Evolutionary conservation across 371 early-diverging fungal genomes (phyloP), one percentile per base, ranked within the genome.

Genomic region (Rhizopus stolonifer): DNA sequence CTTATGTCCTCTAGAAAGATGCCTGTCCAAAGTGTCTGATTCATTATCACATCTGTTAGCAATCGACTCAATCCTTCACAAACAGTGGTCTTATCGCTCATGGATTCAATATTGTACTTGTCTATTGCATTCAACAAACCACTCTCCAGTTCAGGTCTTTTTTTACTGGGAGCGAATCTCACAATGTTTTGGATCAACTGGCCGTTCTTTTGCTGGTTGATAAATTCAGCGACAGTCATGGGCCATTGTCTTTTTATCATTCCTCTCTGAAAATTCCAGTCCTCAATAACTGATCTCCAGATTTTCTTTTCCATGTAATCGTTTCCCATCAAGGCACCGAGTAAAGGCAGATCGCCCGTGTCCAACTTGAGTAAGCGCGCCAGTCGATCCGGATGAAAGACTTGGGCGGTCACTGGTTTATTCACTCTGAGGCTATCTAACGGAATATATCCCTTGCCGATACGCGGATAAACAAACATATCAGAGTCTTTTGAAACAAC

Each of bases 401-500:
- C 70, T 1, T 61, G 61, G 2, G 76, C 83, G 1, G 57, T 43
- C 11, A 74, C 49, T 1, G 17, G 49, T 29, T 22, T 39, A 5
- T 14, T 13, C n/a, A 79, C 64, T 8, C 45, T 58, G 15, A 81
- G 56, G 2, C 56, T 57, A 21, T 77, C 79, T 19, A 83, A 65
- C 6, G 80, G 80, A 10, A 83, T 79, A 49, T 83, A 83, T 0
- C 81, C 82, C 52, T 72, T 69, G 8, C 71, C 71, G 18, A 70
- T 65, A 0, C 63, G 55, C n/a, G 80, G 77, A 57, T 73, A 79
- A 4, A 80, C 74, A 46, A 74, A 71, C 67, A 81, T 80, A 44
- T 83, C 84, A 9, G 84, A 81, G 48, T 83, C 84, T 53, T 76
- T 74, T 60, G 81, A 80, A 2, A 83, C 64, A 3, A 74, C 73